phyloP scores from a whole-genome alignment of 768 basidiomycete species.

The Hydnum rufescens region DNA sequence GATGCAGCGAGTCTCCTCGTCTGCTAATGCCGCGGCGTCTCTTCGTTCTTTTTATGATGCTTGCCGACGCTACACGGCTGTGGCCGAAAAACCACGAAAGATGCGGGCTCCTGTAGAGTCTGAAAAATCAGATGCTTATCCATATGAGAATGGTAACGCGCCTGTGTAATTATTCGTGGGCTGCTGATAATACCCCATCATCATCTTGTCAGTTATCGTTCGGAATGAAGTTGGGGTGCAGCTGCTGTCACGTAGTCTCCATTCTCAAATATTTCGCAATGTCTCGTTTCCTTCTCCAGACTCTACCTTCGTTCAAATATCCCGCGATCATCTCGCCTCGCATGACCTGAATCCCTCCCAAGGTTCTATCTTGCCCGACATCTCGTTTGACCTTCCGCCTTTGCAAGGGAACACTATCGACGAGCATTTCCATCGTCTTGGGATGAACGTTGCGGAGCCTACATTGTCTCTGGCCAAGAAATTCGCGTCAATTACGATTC shows the following conservation, averaged over 20 bases:
- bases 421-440: slow-evolving; percentile 78
- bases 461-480: slow-evolving; percentile 50
- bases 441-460: slow-evolving; percentile 45
- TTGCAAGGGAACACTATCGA: slow-evolving; percentile 65
- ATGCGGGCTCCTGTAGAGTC: no score
- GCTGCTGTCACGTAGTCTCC: slow-evolving; percentile 62
- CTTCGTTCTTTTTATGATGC: no score
- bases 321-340: slow-evolving; percentile 56
- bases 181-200: no score
- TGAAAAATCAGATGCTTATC: no score
- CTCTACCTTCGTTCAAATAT: slow-evolving; percentile 44
- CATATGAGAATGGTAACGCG: no score
- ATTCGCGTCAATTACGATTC: slow-evolving; percentile 34
- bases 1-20: no score
- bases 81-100: no score
- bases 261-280: slow-evolving; percentile 64
- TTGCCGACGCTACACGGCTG: no score
- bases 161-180: no score
- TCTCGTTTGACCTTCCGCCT: slow-evolving; percentile 60
- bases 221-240: slow-evolving; percentile 81
- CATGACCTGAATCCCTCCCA: slow-evolving; percentile 67
- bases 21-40: no score
- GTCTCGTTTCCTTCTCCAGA: slow-evolving; percentile 43
- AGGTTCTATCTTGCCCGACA: slow-evolving; percentile 63
- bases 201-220: no score